A percentile compares a stretch with the other conserved stretches of the same genome.
phyloP scores from a whole-genome alignment of 2,329 filamentous ascomycete species.

The Pseudocercospora fijiensis region DNA sequence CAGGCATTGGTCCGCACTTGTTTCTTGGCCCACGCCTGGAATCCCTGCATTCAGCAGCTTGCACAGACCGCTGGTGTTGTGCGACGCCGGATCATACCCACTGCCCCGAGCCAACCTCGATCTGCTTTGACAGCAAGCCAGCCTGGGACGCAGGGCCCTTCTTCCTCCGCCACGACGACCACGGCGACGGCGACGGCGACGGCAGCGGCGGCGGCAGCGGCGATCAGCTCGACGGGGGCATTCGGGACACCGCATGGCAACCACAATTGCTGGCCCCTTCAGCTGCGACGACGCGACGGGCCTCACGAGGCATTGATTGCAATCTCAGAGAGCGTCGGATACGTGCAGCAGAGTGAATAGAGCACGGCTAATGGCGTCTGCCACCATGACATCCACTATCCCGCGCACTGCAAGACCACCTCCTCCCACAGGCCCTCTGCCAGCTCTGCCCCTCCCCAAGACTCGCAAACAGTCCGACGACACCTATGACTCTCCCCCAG shows the following conservation, averaged over 20 bases:
- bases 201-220: background rate
- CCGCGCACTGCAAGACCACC: slow-evolving; percentile 61
- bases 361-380: slow-evolving; percentile 9
- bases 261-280: background rate
- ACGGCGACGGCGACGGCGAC: background rate
- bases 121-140: slow-evolving; percentile 2
- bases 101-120: background rate
- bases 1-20: background rate
- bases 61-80: background rate
- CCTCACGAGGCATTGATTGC: background rate
- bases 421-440: slow-evolving; percentile 69
- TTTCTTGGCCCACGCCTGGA: background rate
- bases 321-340: background rate
- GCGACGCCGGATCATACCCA: slow-evolving; percentile 3
- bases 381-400: slow-evolving; percentile 46
- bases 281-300: slow-evolving; percentile 1
- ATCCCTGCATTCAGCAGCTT: background rate
- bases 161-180: slow-evolving; percentile 3
- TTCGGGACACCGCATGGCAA: background rate
- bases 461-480: slow-evolving; percentile 61
- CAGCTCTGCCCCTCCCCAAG: slow-evolving; percentile 71
- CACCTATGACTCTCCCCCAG: slow-evolving; percentile 46
- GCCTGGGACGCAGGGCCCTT: background rate
- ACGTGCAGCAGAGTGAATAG: slow-evolving; percentile 9
- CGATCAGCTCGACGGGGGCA: background rate